Base-by-base conservation (phyloP, 116 monocot genomes). In the Trichopus zeylanicus region DNA sequence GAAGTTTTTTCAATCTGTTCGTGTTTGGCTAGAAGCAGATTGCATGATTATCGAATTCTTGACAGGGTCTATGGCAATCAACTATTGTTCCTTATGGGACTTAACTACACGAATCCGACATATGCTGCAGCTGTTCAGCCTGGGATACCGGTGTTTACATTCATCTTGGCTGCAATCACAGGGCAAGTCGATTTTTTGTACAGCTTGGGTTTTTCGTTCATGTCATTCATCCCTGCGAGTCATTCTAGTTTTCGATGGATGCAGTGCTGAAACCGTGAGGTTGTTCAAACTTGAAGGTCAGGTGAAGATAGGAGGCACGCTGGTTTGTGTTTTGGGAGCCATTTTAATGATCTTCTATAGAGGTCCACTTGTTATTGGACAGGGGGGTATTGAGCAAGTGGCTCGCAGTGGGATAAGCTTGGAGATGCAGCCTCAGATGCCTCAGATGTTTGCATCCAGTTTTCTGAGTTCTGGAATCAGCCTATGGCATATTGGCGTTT, bases 81-180 rank as follows among this genome's bases (percentile, higher is more conserved):
- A 67, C 79, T 97, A 37, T 71, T 95, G 31, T 95, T 90, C 75
- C 83, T 95, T 33, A 51, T 95, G 18, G 90, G 95, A 21, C 83
- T 95, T 22, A 87, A 69, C 87, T 95, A 87, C 77, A 90, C 90
- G 52, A 95, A 81, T 53, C 95, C 95, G 6, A 81, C 87, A 20
- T 90, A 87, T 81, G 95, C 90, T 61, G 90, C 95, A 54, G 90
- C 87, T 27, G 62, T 87, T 68, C 95, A 90, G 58, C 95, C 95
- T 23, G 65, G 83, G 46, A 79, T 89, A 51, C 95, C 95, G 21
- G 90, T 84, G 20, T 87, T 95, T 39, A 95, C 90, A 53, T 95
- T 95, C 59, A 64, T 95, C 32, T 76, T 95, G 26, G 83, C 87
- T 77, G 70, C 60, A 19, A 25, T 76, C 11, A 82, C 77, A 65